Evolutionary conservation across 1,284 basidiomycete genomes (phyloP), one percentile per base, ranked within the genome.

Genomic region (Heterobasidion annosum): DNA sequence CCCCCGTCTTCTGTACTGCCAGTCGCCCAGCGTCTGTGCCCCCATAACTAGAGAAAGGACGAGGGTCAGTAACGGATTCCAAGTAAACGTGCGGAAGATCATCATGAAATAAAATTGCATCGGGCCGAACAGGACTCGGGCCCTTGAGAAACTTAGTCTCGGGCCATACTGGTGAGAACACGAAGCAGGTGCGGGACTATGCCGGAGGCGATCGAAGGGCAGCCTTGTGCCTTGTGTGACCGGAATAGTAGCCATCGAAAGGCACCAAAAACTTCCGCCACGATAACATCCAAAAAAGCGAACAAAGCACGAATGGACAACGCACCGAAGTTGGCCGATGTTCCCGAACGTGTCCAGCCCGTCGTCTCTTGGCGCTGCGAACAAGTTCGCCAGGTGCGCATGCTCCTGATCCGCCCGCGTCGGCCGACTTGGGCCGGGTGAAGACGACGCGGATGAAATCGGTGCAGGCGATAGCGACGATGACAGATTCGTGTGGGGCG

Each of bases 291-390:
- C 25, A 25, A 25, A 25, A 25, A 5, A 25, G 25, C 25, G 3
- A 25, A 25, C 25, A 19, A 34, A 59, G 56, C 18, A 59, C 18
- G 49, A 25, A 18, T 15, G 10, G 61, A 13, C 8, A 48, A 63
- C 74, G 60, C 65, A 87, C 77, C 94, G 80, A 57, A 95, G 69
- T 54, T 76, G 65, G 40, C 95, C 94, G 44, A 83, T 64, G 68
- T 98, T 98, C 51, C 94, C 94, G 66, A 98, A 98, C 45, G 94
- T 95, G 71, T 98, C 94, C 67, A 88, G 74, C 0, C 95, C 94
- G 62, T 92, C 93, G 53, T 85, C 76, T 62, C 90, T 88, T 9
- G 50, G 54, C 32, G 45, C 59, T 7, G 91, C 93, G 58, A 97
- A 82, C 61, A 97, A 68, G 55, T 71, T 76, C 4, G 93, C 93